Evolutionary conservation across 176 grass and related monocot genomes (phyloP), one percentile per base, ranked within the genome.

Genomic region (Eleusine indica): DNA sequence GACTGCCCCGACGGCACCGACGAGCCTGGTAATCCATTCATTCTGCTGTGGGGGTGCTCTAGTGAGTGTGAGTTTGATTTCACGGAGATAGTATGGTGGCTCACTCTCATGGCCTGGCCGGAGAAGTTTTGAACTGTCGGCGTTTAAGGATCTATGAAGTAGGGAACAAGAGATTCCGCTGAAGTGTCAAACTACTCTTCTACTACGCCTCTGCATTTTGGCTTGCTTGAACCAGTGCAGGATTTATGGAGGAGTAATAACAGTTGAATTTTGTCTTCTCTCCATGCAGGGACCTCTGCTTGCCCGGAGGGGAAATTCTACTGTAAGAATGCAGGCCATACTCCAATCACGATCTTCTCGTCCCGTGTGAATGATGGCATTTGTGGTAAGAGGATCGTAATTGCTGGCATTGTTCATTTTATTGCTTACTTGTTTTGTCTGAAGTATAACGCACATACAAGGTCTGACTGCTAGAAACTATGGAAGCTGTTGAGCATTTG

Each of bases 231-330:
- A 49, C 51, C 0, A 70, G 40, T 56, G 29, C 32, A 78, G 1
- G 39, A 78, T 60, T 19, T 77, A 16, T 4, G 18, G 41, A 4
- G 39, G 38, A 67, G 5, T 58, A 61, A 60, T 52, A 75, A 25
- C 7, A 25, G 48, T 21, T 57, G 71, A 85, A 68, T 80, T 79
- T 44, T 62, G 70, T 9, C 71, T 41, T 19, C 65, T 74, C 25
- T 76, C 39, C 73, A 56, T 42, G 17, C 87, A 99, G 96, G 96
- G 63, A 99, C 96, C 73, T 94, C 93, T 21, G 96, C 96, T 15
- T 99, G 96, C 60, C 96, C 96, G 1, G 91, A 96, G 84, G 96
- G 91, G 9, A 96, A 99, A 89, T 96, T 99, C 83, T 99, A 99
- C 83, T 99, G 96, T 81, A 72, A 73, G 75, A 99, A 99, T 76